Conservation (phyloP, 768 basidiomycete species). For the Sporobolomyces pararoseus region DNA sequence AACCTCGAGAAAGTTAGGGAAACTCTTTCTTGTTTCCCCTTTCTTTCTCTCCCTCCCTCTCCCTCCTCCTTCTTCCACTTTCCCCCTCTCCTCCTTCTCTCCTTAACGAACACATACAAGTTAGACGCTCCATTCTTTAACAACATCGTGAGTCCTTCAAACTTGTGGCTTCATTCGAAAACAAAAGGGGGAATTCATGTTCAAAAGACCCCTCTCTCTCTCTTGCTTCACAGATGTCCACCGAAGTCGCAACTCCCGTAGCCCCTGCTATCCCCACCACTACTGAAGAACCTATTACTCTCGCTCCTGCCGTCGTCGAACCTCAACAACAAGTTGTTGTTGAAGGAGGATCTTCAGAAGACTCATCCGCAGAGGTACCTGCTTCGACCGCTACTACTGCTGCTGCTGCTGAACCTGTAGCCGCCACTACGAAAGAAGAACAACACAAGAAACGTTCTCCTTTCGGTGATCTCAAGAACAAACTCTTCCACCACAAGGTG, state of each 20-base stretch:
- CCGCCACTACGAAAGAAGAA: constrained; percentile 2
- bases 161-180: not conserved
- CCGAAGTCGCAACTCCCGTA: constrained; percentile 15
- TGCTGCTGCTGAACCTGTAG: not conserved
- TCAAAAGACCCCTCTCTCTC: not conserved
- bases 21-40: too few relatives aligned
- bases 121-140: too few relatives aligned
- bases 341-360: not conserved
- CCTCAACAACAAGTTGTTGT: not conserved
- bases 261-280: not conserved
- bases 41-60: too few relatives aligned
- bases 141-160: not conserved
- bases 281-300: not conserved
- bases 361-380: too few relatives aligned
- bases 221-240: constrained; percentile 13
- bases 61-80: too few relatives aligned
- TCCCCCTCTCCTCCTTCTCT: too few relatives aligned
- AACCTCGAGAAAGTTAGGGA: too few relatives aligned
- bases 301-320: not conserved
- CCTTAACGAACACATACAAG: too few relatives aligned
- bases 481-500: constrained; percentile 36
- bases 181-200: not conserved
- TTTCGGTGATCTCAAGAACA: constrained; percentile 29
- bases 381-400: not conserved
- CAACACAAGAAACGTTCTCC: constrained; percentile 18